These are phyloP conservation scores for Lumnitzera littorea DNA, from an alignment of 345 rosid species.

Conservation along the genomic window DNA sequence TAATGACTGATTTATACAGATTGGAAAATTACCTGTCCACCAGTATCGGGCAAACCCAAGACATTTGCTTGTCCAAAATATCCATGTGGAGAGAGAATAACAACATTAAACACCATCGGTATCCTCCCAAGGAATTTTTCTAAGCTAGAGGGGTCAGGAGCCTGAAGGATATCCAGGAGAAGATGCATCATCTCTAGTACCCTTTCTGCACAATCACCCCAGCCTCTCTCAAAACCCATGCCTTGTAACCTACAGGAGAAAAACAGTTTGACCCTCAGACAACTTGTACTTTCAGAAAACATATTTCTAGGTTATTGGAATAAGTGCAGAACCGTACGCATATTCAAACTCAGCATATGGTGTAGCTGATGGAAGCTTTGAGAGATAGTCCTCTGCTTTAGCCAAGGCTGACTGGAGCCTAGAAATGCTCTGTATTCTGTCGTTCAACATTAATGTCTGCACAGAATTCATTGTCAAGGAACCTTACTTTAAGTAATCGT, in stretches of 20 bases:
- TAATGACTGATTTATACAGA: background rate
- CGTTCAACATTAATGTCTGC: slow-evolving; percentile 93
- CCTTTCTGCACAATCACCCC: slow-evolving; percentile 89
- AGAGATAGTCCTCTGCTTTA: slow-evolving; percentile 86
- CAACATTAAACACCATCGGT: slow-evolving; percentile 95
- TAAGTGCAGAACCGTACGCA: slow-evolving; percentile 21
- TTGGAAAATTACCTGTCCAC: slow-evolving; percentile 65
- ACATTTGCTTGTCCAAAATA: slow-evolving; percentile 99
- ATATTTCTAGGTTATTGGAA: background rate
- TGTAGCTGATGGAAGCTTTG: slow-evolving; percentile 62
- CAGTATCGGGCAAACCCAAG: slow-evolving; percentile 96
- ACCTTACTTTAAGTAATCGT: slow-evolving; percentile 1
- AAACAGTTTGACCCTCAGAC: background rate
- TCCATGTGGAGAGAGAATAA: slow-evolving; percentile 92
- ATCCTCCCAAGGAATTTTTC: slow-evolving; percentile 93
- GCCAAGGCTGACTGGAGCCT: slow-evolving; percentile 56
- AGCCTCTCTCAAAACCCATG: slow-evolving; percentile 97
- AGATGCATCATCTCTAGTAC: slow-evolving; percentile 79
- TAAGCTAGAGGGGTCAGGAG: slow-evolving; percentile 87
- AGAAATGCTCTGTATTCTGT: slow-evolving; percentile 54
- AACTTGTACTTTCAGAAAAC: background rate
- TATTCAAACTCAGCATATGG: slow-evolving; percentile 75
- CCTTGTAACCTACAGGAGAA: slow-evolving; percentile 54
- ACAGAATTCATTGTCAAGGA: slow-evolving; percentile 8
- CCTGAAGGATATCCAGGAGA: slow-evolving; percentile 86